Percentiles rank a stretch among this genome's conserved stretches.
phyloP scores from a whole-genome alignment of 495 filamentous ascomycete genomes.

The Hypoxylon intermedium region DNA sequence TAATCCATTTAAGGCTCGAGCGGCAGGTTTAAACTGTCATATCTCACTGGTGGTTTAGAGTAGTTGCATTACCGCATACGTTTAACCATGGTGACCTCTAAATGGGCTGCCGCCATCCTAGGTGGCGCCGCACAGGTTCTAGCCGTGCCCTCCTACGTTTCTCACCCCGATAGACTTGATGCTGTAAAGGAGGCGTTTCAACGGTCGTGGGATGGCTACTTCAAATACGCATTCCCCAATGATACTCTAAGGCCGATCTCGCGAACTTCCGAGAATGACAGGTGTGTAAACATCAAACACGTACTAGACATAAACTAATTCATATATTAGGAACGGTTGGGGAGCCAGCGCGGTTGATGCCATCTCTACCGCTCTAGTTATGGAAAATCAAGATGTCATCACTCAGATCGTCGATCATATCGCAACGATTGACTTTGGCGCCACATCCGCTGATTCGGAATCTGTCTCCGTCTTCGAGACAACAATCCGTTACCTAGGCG shows the following conservation, averaged over 20 bases:
- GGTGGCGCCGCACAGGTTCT: constrained; percentile 31
- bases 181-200: constrained; percentile 79
- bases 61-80: constrained; percentile 11
- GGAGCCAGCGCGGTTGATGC: constrained; percentile 86
- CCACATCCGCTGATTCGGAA: constrained; percentile 50
- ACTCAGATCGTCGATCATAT: constrained; percentile 74
- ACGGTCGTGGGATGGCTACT: constrained; percentile 82
- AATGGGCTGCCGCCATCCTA: constrained; percentile 25
- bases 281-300: constrained; percentile 55
- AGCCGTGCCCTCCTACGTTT: constrained; percentile 39
- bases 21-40: no score
- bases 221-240: constrained; percentile 77
- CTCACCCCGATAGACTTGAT: constrained; percentile 54
- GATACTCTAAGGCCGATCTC: constrained; percentile 77
- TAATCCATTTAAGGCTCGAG: not conserved
- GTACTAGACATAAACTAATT: constrained; percentile 20
- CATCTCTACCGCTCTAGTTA: constrained; percentile 79
- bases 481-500: constrained; percentile 85
- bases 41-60: not conserved
- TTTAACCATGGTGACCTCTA: constrained; percentile 31
- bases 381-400: constrained; percentile 72
- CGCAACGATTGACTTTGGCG: constrained; percentile 70
- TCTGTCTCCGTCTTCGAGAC: constrained; percentile 85
- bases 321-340: constrained; percentile 74
- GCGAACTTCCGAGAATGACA: constrained; percentile 70